A percentile compares a stretch with the other conserved stretches of the same genome.
Conservation (phyloP, 108 stramenopile genomes). For the Thalassiosira profunda region DNA sequence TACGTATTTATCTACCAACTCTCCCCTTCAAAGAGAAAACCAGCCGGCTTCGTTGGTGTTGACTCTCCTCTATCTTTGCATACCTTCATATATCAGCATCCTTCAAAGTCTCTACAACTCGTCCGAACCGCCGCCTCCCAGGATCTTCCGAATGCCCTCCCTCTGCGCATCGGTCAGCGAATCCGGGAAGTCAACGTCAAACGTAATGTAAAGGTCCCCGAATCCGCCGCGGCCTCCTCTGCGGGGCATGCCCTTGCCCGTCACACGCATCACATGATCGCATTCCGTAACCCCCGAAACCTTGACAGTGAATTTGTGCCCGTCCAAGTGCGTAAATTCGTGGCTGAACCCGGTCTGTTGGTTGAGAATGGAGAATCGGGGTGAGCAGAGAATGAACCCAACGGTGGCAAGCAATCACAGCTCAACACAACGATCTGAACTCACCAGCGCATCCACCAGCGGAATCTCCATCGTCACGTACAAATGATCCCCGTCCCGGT, state of each 20-base stretch:
- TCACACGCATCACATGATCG: slow-evolving; percentile 83
- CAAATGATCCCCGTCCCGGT: slow-evolving; percentile 88
- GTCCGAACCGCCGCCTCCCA: slow-evolving; percentile 44
- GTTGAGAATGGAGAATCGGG: no score
- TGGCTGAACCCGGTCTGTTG: slow-evolving; percentile 88
- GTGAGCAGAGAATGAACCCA: no score
- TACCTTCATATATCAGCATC: no score
- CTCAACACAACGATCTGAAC: no score
- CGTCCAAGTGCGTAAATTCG: slow-evolving; percentile 83
- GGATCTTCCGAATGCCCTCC: slow-evolving; percentile 68
- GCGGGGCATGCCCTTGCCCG: slow-evolving; percentile 93
- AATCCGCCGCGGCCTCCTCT: slow-evolving; percentile 78
- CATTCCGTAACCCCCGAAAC: slow-evolving; percentile 84
- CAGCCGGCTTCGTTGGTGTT: no score
- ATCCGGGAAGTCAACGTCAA: slow-evolving; percentile 94
- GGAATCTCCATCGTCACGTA: slow-evolving; percentile 90
- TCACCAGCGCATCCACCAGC: slow-evolving; percentile 90
- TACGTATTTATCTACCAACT: no score
- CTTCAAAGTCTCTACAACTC: no score
- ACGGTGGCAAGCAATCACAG: no score
- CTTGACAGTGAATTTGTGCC: slow-evolving; percentile 66
- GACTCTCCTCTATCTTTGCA: no score
- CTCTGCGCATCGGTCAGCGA: slow-evolving; percentile 70
- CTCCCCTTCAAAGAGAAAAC: no score
- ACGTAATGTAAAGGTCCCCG: slow-evolving; percentile 90